Base-by-base conservation (phyloP, 1,284 basidiomycete genomes). In the Mycena sp. region DNA sequence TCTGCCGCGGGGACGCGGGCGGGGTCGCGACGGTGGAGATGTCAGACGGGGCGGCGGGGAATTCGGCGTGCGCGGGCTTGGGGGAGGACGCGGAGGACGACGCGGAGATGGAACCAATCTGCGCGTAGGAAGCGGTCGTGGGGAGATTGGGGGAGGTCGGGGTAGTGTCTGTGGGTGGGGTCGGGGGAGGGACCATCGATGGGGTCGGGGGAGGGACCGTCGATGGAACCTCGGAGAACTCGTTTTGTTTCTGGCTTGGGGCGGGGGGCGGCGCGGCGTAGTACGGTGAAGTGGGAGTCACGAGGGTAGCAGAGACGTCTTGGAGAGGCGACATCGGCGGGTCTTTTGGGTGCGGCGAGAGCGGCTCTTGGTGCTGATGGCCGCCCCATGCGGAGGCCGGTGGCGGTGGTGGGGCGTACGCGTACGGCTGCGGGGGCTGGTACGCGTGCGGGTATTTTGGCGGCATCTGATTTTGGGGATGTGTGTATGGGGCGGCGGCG, bases 271-370 rank as follows among this genome's bases (percentile, higher is more conserved):
- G 61, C 29, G 26, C 25, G 14, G 30, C 17, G 30, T 48, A 26
- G 38, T 56, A 62, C 25, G 55, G 35, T 21, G 60, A 58, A 12
- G 61, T 25, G 21, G 40, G 23, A 10, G 58, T n/a, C n/a, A 12
- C 41, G 35, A n/a, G 30, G 30, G 43, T 11, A 59, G 48, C 45
- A n/a, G 64, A 43, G 23, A 73, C 43, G 43, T 68, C 67, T 61
- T 61, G 67, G 19, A 74, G 71, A 38, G 72, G 75, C 19, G 74
- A 73, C 74, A 77, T 76, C 9, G 76, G 74, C 12, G 77, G 69
- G 54, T 81, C 78, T 73, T 80, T 80, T 52, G 78, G 78, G 11
- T 78, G 65, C 1, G 79, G 77, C 9, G 77, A 78, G 14, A 76
- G 61, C 17, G 74, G 72, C 26, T 71, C 50, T 17, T 58, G 54